phyloP scores from a whole-genome alignment of 768 basidiomycete species.

The Strobilomyces confusus region DNA sequence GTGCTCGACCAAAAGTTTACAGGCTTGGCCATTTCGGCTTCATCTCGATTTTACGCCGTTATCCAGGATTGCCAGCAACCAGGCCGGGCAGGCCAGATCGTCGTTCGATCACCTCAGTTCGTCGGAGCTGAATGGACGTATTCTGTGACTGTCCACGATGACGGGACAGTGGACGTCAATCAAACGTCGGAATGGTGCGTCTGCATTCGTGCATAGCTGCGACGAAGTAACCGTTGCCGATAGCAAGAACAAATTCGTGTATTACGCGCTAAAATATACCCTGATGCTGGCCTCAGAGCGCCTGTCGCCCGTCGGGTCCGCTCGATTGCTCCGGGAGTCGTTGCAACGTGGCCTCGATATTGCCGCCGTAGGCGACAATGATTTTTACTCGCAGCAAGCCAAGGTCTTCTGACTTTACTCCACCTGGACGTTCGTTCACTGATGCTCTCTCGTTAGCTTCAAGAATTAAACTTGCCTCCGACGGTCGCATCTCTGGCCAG shows the following conservation, averaged over 20 bases:
- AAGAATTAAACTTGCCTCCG: slow-evolving; percentile 54
- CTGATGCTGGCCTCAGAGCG: slow-evolving; percentile 62
- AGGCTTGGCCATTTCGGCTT: slow-evolving; percentile 87
- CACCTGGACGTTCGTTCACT: not conserved
- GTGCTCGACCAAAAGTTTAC: slow-evolving; percentile 86
- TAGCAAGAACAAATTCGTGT: slow-evolving; percentile 87
- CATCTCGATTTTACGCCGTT: slow-evolving; percentile 89
- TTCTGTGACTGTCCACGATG: slow-evolving; percentile 39
- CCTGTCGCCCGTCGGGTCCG: slow-evolving; percentile 32
- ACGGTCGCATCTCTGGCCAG: slow-evolving; percentile 59
- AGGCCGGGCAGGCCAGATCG: slow-evolving; percentile 42
- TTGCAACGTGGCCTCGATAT: slow-evolving; percentile 65
- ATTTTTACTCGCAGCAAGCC: slow-evolving; percentile 93
- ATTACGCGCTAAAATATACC: slow-evolving; percentile 80
- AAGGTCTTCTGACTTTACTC: slow-evolving; percentile 47
- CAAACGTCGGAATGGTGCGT: slow-evolving; percentile 23
- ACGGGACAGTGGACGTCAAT: slow-evolving; percentile 22
- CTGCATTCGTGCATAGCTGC: not conserved
- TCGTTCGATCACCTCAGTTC: slow-evolving; percentile 91
- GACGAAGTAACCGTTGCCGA: slow-evolving; percentile 17
- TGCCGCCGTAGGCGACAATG: slow-evolving; percentile 88
- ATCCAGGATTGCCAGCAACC: slow-evolving; percentile 38
- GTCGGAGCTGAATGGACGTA: slow-evolving; percentile 76
- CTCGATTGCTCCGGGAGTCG: slow-evolving; percentile 36
- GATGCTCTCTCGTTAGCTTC: slow-evolving; percentile 46